phyloP scores from a whole-genome alignment of 345 rosid genomes.

The Citrus australasica region DNA sequence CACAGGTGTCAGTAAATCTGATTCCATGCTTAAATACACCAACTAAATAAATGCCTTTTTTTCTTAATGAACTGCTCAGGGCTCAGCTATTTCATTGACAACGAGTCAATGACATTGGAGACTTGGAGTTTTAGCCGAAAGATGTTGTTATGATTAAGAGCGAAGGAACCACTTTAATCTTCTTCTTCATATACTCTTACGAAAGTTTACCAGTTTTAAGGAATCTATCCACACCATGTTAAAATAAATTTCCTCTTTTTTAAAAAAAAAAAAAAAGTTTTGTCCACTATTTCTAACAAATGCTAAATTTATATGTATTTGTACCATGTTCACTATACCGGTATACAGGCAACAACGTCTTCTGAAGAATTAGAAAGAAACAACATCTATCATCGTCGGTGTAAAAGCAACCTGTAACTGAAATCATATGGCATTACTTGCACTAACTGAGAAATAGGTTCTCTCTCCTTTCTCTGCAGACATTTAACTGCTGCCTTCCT shows the following conservation, averaged over 20 bases:
- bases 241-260: background rate
- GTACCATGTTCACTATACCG: slow-evolving; percentile 9
- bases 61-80: background rate
- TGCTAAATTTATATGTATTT: background rate
- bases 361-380: background rate
- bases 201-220: background rate
- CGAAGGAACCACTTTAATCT: background rate
- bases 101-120: background rate
- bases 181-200: background rate
- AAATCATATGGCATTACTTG: slow-evolving; percentile 84
- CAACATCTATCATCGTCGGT: slow-evolving; percentile 27
- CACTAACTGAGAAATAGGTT: slow-evolving; percentile 48
- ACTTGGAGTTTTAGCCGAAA: background rate
- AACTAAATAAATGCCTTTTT: background rate
- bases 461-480: slow-evolving; percentile 46
- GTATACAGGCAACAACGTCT: slow-evolving; percentile 3
- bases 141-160: background rate
- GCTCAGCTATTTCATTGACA: background rate
- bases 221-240: background rate
- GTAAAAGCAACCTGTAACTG: slow-evolving; percentile 67
- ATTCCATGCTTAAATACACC: background rate
- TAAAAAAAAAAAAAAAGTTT: background rate
- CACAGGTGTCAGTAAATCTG: background rate
- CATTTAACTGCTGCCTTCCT: slow-evolving; percentile 59
- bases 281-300: background rate